Evolutionary conservation across 208 protist genomes (phyloP), one percentile per base, ranked within the genome.

Genomic region (Leishmania braziliensis): DNA sequence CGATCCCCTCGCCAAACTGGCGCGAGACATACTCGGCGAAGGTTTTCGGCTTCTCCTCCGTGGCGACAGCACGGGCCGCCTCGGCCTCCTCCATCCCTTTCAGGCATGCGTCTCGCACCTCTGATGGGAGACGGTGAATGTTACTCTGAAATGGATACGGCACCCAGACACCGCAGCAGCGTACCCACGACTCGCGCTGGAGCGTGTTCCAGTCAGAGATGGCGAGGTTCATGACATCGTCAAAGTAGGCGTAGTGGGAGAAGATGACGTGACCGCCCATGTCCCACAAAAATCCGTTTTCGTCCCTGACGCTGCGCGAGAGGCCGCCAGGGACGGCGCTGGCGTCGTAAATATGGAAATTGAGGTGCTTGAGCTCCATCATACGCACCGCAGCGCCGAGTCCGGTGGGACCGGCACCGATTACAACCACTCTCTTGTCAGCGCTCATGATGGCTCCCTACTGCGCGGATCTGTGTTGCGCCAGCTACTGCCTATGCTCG

Each of bases 191-290:
- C 68, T 91, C 90, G 48, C 93, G 90, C 83, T 92, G 77, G 39
- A 92, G 87, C 14, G 63, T 71, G 72, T 93, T 92, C 88, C 89
- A 91, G 23, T 88, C 75, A 50, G 77, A 18, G 26, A 95, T 66
- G 10, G 89, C 79, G 43, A 86, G 54, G 84, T 94, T 87, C 85
- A 96, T 92, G 18, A 94, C 85, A 50, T 92, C 88, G 78, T 96
- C 93, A 78, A 95, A 96, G 83, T 94, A 96, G 39, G 90, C 85
- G 81, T 93, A 96, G 85, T 96, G 93, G 2, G 91, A 95, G 76
- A 96, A 96, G 81, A 96, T 92, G 43, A 95, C 90, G 85, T 96
- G 93, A 43, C 89, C 93, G 36, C 93, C 93, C 53, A 95, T 84
- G 81, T 96, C 93, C 91, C 91, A 96, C 39, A 88, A 82, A 77